Conservation (phyloP, 257 asterid genomes). For the Nicotiana tabacum region DNA sequence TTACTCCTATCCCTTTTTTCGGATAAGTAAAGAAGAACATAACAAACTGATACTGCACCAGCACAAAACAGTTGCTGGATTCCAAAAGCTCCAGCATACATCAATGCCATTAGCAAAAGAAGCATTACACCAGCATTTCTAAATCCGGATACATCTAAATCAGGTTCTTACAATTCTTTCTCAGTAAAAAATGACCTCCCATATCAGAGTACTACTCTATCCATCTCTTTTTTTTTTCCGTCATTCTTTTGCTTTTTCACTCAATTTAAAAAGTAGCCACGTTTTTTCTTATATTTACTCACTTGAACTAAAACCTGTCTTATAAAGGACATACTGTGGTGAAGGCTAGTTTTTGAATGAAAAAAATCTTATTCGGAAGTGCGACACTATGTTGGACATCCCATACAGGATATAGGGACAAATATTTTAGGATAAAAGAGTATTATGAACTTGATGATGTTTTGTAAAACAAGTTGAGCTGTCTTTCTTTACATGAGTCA, state of each 20-base stretch:
- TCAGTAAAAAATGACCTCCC: neutral
- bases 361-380: neutral
- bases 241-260: neutral
- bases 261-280: neutral
- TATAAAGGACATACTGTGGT: neutral
- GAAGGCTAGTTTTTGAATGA: neutral
- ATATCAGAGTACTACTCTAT: neutral
- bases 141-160: neutral
- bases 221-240: neutral
- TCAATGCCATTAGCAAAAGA: conserved; percentile 1
- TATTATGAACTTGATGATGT: neutral
- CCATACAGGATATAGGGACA: neutral
- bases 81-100: neutral
- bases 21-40: neutral
- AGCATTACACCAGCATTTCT: neutral
- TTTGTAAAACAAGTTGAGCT: neutral
- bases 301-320: neutral
- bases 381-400: neutral
- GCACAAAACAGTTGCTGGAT: neutral
- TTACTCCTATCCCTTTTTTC: neutral
- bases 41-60: neutral
- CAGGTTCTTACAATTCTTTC: neutral
- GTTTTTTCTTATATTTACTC: neutral
- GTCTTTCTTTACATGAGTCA: neutral
- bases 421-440: neutral